phyloP scores from a whole-genome alignment of 768 basidiomycete species.

The Favolaschia claudopus region DNA sequence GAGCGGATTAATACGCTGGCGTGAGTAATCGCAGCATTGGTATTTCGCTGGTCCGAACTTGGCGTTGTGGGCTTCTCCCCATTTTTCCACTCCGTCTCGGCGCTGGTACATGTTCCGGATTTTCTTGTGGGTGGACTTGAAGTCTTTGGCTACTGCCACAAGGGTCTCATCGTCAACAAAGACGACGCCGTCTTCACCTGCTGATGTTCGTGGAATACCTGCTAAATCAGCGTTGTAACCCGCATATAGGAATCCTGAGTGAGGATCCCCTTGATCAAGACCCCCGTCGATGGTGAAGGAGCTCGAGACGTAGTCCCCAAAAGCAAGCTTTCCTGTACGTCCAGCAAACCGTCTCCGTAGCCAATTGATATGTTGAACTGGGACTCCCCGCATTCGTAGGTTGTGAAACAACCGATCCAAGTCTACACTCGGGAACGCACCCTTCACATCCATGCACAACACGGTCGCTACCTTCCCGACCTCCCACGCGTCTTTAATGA shows the following conservation, averaged over 20 bases:
- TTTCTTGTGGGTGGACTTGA: conserved; percentile 19
- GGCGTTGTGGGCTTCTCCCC: conserved; percentile 36
- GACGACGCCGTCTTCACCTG: background rate
- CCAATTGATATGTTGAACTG: conserved; percentile 29
- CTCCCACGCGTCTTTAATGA: conserved; percentile 47
- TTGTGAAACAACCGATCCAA: conserved; percentile 39
- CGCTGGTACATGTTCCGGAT: conserved; percentile 26
- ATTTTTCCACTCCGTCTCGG: conserved; percentile 31
- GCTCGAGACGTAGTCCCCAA: conserved; percentile 29
- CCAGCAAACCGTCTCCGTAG: conserved; percentile 6
- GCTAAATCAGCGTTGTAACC: conserved; percentile 31
- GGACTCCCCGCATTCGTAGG: conserved; percentile 35
- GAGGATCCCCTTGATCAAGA: conserved; percentile 32
- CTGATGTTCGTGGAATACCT: background rate
- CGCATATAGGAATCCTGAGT: conserved; percentile 29
- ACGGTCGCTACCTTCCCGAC: conserved; percentile 40
- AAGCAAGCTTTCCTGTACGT: conserved; percentile 10
- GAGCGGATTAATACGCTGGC: background rate
- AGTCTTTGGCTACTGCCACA: conserved; percentile 15
- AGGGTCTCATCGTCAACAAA: conserved; percentile 33
- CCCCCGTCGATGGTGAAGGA: conserved; percentile 20
- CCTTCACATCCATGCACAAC: conserved; percentile 52
- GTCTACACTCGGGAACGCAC: conserved; percentile 50
- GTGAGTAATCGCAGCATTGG: conserved; percentile 18
- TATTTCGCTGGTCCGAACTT: conserved; percentile 31